Conservation (phyloP, 2,329 filamentous ascomycete species). For the Trichoderma atroviride region DNA sequence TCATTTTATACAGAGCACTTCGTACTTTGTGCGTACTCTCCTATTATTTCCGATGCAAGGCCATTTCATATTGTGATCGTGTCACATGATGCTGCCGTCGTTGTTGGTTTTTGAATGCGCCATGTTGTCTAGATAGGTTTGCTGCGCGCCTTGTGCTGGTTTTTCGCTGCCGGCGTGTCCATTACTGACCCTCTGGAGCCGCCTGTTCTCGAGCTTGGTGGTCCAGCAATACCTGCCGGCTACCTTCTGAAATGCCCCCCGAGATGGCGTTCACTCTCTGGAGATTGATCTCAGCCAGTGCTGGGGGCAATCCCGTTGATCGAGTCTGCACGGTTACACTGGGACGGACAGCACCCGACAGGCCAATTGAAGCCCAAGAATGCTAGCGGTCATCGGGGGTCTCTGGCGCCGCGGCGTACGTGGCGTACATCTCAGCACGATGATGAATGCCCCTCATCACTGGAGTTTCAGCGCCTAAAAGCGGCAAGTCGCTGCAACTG, state of each 20-base stretch:
- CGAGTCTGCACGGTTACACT: constrained; percentile 20
- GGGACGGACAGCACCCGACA: constrained; percentile 16
- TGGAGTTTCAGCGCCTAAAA: constrained; percentile 28
- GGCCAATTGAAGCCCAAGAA: constrained; percentile 25
- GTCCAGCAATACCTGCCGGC: constrained; percentile 34
- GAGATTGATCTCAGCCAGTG: not conserved
- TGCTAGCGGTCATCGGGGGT: constrained; percentile 21
- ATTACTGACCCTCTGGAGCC: constrained; percentile 14
- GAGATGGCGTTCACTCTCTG: constrained; percentile 8
- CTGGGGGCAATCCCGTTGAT: not conserved
- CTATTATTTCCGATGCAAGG: constrained; percentile 1
- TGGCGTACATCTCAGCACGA: constrained; percentile 34
- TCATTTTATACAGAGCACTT: constrained; percentile 1
- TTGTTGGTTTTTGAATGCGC: not conserved
- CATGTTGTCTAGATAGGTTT: not conserved
- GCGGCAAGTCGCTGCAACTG: constrained; percentile 18
- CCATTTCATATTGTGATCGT: not conserved
- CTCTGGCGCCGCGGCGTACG: constrained; percentile 19
- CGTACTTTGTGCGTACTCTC: constrained; percentile 21
- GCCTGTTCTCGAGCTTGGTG: constrained; percentile 30
- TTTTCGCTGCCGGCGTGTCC: constrained; percentile 4
- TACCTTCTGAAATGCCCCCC: constrained; percentile 13
- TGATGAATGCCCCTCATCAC: constrained; percentile 27
- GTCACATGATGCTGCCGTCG: not conserved
- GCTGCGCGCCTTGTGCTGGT: not conserved